A percentile compares a stretch with the other conserved stretches of the same genome.
These are phyloP conservation scores for Trichaptum fuscoviolaceum DNA, from an alignment of 768 basidiomycete species.

Conservation along the genomic window DNA sequence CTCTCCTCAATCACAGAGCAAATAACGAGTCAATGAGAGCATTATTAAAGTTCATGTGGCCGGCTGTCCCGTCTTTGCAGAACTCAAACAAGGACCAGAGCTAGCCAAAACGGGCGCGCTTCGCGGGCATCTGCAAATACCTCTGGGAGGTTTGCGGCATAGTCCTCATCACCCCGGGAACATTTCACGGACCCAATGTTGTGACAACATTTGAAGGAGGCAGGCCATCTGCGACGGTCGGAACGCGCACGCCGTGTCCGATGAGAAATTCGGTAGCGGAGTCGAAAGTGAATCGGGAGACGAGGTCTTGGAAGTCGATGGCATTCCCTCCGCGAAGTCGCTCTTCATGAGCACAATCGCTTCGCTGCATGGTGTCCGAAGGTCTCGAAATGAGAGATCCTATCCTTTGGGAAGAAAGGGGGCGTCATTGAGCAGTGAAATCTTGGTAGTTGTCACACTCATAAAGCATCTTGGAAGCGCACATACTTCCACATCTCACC, in stretches of 20 bases:
- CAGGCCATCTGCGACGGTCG: slow-evolving; percentile 33
- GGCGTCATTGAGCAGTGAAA: slow-evolving; percentile 65
- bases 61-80: slow-evolving; percentile 40
- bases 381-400: slow-evolving; percentile 57
- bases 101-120: slow-evolving; percentile 35
- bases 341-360: slow-evolving; percentile 38
- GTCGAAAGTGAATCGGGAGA: slow-evolving; percentile 62
- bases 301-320: slow-evolving; percentile 43
- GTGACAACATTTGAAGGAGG: slow-evolving; percentile 28
- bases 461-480: slow-evolving; percentile 12
- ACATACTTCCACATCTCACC: slow-evolving; percentile 74
- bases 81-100: slow-evolving; percentile 52
- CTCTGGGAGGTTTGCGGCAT: slow-evolving; percentile 33
- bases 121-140: slow-evolving; percentile 46
- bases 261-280: slow-evolving; percentile 57
- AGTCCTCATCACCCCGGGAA: slow-evolving; percentile 18
- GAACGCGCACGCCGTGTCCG: slow-evolving; percentile 39
- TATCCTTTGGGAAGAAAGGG: slow-evolving; percentile 63
- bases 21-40: slow-evolving; percentile 49
- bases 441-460: slow-evolving; percentile 26
- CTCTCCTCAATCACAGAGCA: slow-evolving; percentile 38
- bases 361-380: slow-evolving; percentile 47
- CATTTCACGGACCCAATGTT: slow-evolving; percentile 22
- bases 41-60: slow-evolving; percentile 42
- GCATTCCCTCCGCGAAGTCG: slow-evolving; percentile 42